phyloP scores from a whole-genome alignment of 2,329 filamentous ascomycete genomes.

The Epichloe uncinata region DNA sequence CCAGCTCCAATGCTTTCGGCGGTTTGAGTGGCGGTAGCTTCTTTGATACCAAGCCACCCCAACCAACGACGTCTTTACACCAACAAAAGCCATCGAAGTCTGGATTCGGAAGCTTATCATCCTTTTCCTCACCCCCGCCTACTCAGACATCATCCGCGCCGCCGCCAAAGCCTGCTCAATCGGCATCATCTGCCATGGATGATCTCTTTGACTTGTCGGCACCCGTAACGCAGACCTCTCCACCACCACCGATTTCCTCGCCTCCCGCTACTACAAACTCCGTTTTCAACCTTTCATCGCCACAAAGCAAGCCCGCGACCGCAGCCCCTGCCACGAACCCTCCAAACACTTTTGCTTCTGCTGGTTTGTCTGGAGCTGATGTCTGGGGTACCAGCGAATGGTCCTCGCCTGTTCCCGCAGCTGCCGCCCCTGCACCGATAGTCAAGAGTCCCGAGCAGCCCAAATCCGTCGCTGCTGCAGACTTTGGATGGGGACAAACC shows the following conservation, averaged over 20 bases:
- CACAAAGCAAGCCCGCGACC: slow-evolving; percentile 31
- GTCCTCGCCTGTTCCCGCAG: slow-evolving; percentile 31
- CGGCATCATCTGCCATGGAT: slow-evolving; percentile 48
- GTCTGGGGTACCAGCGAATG: slow-evolving; percentile 85
- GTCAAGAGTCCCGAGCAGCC: slow-evolving; percentile 43
- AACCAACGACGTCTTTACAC: slow-evolving; percentile 35
- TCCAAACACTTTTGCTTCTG: slow-evolving; percentile 24
- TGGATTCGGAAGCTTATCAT: slow-evolving; percentile 54
- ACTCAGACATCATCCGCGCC: slow-evolving; percentile 16
- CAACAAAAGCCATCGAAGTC: slow-evolving; percentile 41
- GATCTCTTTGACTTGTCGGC: slow-evolving; percentile 72
- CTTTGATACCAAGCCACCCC: slow-evolving; percentile 62
- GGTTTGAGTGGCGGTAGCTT: slow-evolving; percentile 62
- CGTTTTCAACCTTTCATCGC: slow-evolving; percentile 68
- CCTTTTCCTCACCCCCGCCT: slow-evolving; percentile 35
- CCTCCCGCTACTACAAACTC: slow-evolving; percentile 38
- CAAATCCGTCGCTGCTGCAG: slow-evolving; percentile 39
- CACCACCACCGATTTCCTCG: slow-evolving; percentile 24
- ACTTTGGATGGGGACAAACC: slow-evolving; percentile 47
- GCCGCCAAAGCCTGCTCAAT: slow-evolving; percentile 27
- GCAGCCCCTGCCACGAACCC: slow-evolving; percentile 24
- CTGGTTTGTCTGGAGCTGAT: slow-evolving; percentile 42
- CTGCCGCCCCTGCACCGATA: slow-evolving; percentile 21
- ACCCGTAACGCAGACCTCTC: slow-evolving; percentile 33
- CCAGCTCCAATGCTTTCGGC: slow-evolving; percentile 31